A percentile compares a stretch with the other conserved stretches of the same genome.
Conservation (phyloP, 495 filamentous ascomycete genomes). For the Penicillium parvum region DNA sequence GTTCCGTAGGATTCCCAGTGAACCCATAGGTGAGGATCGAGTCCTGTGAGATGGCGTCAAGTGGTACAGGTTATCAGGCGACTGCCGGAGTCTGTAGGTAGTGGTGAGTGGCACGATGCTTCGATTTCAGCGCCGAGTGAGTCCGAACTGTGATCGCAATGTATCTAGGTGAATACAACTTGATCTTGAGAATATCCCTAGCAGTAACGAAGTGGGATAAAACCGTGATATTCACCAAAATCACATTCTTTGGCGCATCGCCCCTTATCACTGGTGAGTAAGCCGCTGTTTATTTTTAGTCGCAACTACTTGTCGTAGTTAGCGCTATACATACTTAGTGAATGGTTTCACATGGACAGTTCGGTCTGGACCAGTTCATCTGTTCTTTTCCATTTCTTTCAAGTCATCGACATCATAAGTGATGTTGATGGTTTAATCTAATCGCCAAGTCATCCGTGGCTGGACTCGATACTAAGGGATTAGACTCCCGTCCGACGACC, state of each 20-base stretch:
- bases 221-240: too few species aligned
- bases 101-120: neutral
- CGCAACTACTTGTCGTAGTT: too few species aligned
- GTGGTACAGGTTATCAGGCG: too few species aligned
- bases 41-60: too few species aligned
- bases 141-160: neutral
- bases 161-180: neutral
- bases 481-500: constrained; percentile 2
- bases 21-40: neutral
- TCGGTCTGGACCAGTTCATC: neutral
- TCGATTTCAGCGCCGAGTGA: neutral
- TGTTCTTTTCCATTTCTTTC: too few species aligned
- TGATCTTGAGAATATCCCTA: neutral
- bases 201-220: too few species aligned
- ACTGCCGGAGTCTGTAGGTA: too few species aligned
- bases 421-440: neutral
- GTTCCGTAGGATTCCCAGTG: neutral
- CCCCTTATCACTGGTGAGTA: neutral
- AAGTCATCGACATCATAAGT: too few species aligned
- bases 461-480: constrained; percentile 12
- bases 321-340: constrained; percentile 22
- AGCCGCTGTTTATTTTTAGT: constrained; percentile 21
- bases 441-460: too few species aligned
- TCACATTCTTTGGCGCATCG: too few species aligned
- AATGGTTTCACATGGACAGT: constrained; percentile 20